A percentile compares a stretch with the other conserved stretches of the same genome.
These are phyloP conservation scores for Nicotiana obtusifolia DNA, from an alignment of 257 asterid genomes.

Conservation along the genomic window DNA sequence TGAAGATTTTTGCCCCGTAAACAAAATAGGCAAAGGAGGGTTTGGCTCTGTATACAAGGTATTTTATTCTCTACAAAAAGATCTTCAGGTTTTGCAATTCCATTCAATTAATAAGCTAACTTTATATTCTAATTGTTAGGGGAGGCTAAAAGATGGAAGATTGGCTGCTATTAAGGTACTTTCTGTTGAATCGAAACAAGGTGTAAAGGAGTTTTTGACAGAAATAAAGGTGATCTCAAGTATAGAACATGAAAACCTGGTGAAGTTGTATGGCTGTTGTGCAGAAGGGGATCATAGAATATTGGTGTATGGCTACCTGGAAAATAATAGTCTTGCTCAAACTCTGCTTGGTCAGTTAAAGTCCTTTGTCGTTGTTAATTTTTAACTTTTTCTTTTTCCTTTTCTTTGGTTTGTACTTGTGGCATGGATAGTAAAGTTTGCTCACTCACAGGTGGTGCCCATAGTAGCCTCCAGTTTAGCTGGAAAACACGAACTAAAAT, in stretches of 20 bases:
- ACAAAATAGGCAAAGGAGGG: slow-evolving; percentile 88
- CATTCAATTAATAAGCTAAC: neutral
- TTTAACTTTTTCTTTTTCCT: slow-evolving; percentile 2
- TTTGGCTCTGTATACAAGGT: slow-evolving; percentile 91
- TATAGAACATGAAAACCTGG: slow-evolving; percentile 77
- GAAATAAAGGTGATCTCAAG: slow-evolving; percentile 67
- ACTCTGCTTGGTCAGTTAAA: slow-evolving; percentile 63
- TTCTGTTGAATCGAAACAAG: slow-evolving; percentile 77
- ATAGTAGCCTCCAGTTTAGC: slow-evolving; percentile 33
- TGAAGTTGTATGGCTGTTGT: slow-evolving; percentile 81
- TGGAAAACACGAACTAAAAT: slow-evolving; percentile 61
- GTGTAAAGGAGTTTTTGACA: slow-evolving; percentile 56
- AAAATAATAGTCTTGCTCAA: slow-evolving; percentile 85
- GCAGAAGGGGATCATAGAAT: slow-evolving; percentile 63
- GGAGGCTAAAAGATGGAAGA: slow-evolving; percentile 62
- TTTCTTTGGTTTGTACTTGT: slow-evolving; percentile 33
- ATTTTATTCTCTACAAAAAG: neutral
- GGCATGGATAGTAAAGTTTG: slow-evolving; percentile 4
- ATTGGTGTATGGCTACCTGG: slow-evolving; percentile 83
- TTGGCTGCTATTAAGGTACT: slow-evolving; percentile 88
- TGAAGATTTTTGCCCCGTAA: slow-evolving; percentile 42
- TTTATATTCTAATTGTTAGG: slow-evolving; percentile 36
- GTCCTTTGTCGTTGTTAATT: neutral
- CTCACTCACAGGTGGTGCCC: slow-evolving; percentile 10
- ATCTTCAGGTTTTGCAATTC: neutral